phyloP scores from a whole-genome alignment of 2,329 filamentous ascomycete genomes.

The Endoconidiophora polonica region DNA sequence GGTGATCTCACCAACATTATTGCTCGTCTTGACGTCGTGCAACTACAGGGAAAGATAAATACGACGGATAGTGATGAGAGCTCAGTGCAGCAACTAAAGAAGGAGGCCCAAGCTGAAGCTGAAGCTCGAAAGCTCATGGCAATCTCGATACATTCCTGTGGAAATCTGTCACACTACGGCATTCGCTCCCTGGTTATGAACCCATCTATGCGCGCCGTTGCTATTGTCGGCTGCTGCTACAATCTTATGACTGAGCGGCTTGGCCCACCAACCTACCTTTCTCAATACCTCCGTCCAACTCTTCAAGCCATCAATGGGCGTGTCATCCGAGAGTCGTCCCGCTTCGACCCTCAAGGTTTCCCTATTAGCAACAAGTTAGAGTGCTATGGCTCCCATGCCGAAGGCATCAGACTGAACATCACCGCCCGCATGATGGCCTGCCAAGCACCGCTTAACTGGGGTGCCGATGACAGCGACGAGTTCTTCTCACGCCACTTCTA shows the following conservation, averaged over 20 bases:
- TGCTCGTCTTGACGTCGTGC: slow-evolving; percentile 32
- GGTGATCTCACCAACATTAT: slow-evolving; percentile 55
- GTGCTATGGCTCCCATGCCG: slow-evolving; percentile 29
- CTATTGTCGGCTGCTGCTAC: slow-evolving; percentile 96
- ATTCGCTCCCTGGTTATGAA: slow-evolving; percentile 76
- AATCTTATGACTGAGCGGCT: slow-evolving; percentile 86
- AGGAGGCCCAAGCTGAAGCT: slow-evolving; percentile 21
- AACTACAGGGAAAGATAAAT: slow-evolving; percentile 10
- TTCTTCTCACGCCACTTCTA: slow-evolving; percentile 94
- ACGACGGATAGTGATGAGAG: background rate
- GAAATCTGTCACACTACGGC: slow-evolving; percentile 90
- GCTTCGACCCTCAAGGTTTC: slow-evolving; percentile 80
- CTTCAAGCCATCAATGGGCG: slow-evolving; percentile 52
- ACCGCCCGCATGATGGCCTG: slow-evolving; percentile 97
- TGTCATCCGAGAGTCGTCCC: slow-evolving; percentile 47
- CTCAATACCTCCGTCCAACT: slow-evolving; percentile 56
- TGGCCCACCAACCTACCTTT: slow-evolving; percentile 72
- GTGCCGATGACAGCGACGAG: slow-evolving; percentile 55
- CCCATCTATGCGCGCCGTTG: slow-evolving; percentile 69
- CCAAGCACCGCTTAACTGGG: slow-evolving; percentile 90
- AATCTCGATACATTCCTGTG: slow-evolving; percentile 91
- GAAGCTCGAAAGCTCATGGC: slow-evolving; percentile 46
- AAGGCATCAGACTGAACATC: slow-evolving; percentile 74
- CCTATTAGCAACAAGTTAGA: slow-evolving; percentile 67
- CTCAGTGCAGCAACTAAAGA: slow-evolving; percentile 9